Base-by-base conservation (phyloP, 2,329 filamentous ascomycete species). In the Diplodia sapinea region DNA sequence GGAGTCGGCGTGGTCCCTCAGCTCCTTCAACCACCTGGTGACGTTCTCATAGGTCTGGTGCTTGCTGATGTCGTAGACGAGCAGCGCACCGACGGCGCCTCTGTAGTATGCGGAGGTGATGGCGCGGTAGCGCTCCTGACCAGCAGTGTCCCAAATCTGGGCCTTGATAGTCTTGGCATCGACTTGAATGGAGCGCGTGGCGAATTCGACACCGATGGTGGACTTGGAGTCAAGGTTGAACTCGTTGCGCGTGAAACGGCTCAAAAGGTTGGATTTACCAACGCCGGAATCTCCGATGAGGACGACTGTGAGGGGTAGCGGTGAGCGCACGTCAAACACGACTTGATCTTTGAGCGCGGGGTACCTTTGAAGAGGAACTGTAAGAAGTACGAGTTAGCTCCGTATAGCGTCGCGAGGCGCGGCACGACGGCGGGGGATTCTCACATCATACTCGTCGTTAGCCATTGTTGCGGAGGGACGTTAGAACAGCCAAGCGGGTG, bases 161-260 rank as follows among this genome's bases (percentile, higher is more conserved):
- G 95, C 95, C 87, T 99, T 99, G 89, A 99, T 99, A 72, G 95
- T 99, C 88, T 99, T 99, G 79, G 92, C 91, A 83, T 99, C 95
- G 77, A 99, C 95, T 83, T 98, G 94, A 80, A 99, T 99, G 74
- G 93, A 97, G 72, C 95, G 90, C 74, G 95, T 99, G 76, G 96
- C 95, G 81, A 99, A 99, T 84, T 99, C 95, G 81, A 99, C 95
- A 77, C 95, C 95, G 83, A 99, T 99, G 75, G 95, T 99, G 71
- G 95, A 98, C 89, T 99, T 98, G 81, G 94, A 96, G 84, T 99
- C 95, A 73, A 98, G 88, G 84, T 98, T 98, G 91, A 99, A 99
- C 84, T 99, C 95, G 83, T 99, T 98, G 80, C 95, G 93, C 76
- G 95, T 98, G 88, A 99, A 99, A 83, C 96, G 92, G 84, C 94